Evolutionary conservation across 169 alveolate species (phyloP), one percentile per base, ranked within the genome.

Genomic region (Theileria sp.): DNA sequence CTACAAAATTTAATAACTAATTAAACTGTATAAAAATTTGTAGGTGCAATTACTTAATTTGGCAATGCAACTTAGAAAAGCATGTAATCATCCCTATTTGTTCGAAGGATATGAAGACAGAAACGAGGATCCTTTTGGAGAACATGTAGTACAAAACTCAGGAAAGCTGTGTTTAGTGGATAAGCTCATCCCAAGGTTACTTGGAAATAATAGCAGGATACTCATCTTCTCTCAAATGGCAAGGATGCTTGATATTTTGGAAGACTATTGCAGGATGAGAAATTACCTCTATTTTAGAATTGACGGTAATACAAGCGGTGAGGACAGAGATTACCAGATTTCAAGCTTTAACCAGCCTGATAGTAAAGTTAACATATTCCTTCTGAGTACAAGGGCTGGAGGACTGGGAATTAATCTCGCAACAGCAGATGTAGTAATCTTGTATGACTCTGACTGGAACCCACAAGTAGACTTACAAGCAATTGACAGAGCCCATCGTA

Each of bases 361-460:
- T 60, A 93, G 98, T 51, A 87, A 93, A n/a, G 96, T 93, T 70
- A 93, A 94, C 87, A 94, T 97, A 9, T 97, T 97, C 88, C 81
- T 97, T 65, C 89, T 96, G 23, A 93, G 98, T 19, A 97, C 99
- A 0, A 88, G 99, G 77, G 99, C 99, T 15, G 99, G 99, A 2
- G 99, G 99, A 0, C 90, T 97, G 1, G 99, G 99, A 10, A 92
- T 97, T 19, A 97, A 97, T 90, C 92, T 97, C 60, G 96, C 98
- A 76, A 93, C 99, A n/a, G 99, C 99, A 13, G 98, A 96, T 89
- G 97, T 97, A 32, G 99, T 97, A 21, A 94, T 97, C 50, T 87
- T 97, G n/a, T 97, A 95, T 87, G 99, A 97, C 79, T 93, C 98
- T n/a, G 99, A 97, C 86, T 97, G 98, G 97, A 97, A 97, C 78